Conservation (phyloP, 73 alveolate genomes). For the Breviolum minutum region DNA sequence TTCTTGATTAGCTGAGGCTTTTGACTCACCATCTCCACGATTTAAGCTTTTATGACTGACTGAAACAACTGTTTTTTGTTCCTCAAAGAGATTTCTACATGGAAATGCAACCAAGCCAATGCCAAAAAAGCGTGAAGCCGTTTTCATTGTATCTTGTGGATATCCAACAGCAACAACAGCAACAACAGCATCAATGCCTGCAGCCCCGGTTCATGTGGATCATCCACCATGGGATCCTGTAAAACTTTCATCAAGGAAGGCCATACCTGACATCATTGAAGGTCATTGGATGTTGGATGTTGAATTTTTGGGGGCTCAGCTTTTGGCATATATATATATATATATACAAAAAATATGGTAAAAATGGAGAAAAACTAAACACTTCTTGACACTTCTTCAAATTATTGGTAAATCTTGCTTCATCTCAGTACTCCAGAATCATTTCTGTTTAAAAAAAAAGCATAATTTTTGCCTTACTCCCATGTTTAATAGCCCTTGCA, state of each 20-base stretch:
- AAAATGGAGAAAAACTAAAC: too few relatives aligned
- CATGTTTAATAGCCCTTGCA: too few relatives aligned
- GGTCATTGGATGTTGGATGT: background rate
- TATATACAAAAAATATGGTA: background rate
- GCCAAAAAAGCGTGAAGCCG: background rate
- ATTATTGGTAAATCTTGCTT: too few relatives aligned
- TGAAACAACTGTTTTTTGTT: background rate
- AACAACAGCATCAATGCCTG: background rate
- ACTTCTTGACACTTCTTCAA: background rate
- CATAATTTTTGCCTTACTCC: too few relatives aligned
- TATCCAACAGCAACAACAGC: background rate
- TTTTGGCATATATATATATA: too few relatives aligned
- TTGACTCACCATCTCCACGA: too few relatives aligned
- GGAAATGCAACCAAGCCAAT: background rate
- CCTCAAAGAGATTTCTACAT: background rate
- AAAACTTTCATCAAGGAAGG: background rate
- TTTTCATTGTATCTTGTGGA: background rate
- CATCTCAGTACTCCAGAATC: too few relatives aligned
- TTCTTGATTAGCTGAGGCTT: too few relatives aligned
- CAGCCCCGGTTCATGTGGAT: constrained; percentile 1
- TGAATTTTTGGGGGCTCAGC: background rate
- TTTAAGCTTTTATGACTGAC: too few relatives aligned
- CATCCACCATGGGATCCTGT: constrained; percentile 8
- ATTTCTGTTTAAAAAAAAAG: too few relatives aligned
- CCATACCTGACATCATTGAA: background rate